Evolutionary conservation across 2,329 filamentous ascomycete species (phyloP), one percentile per base, ranked within the genome.

Genomic region (Neonectria neomacrospora): DNA sequence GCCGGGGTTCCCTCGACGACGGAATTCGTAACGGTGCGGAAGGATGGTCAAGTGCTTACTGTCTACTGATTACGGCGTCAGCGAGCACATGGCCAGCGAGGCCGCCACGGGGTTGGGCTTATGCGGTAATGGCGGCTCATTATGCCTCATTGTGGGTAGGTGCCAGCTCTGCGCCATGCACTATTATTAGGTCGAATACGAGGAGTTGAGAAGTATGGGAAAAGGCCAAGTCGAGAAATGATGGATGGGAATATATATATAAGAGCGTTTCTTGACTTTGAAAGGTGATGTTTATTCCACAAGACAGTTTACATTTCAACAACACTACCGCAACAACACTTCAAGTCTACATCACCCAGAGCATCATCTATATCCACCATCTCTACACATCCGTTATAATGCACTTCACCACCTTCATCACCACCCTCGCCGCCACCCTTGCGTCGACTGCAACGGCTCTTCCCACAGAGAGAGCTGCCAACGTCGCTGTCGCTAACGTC

Each of bases 131-230:
- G 18, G 23, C 5, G n/a, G 41, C n/a, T 18, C 20, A 7, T 57
- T 14, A 26, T 34, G 44, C 16, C 28, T 9, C 9, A 20, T 22
- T 14, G 54, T 37, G 23, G 9, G 52, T 12, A 28, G 10, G 48
- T 20, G 11, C 34, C 22, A 26, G 16, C 45, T 51, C 32, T 54
- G 28, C 39, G 34, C 28, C 37, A 30, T 41, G 32, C 42, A 12
- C 59, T 48, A 62, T 52, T 48, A 48, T 62, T 62, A 57, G 59
- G 34, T 12, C 8, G 20, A 47, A 57, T 53, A 57, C 59, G 47
- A 57, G 54, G 11, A n/a, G 6, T 52, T 18, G 20, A 28, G 37
- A 34, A 9, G 8, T n/a, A n/a, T 16, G 16, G 8, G 28, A n/a
- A 14, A 10, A 32, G 5, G 14, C 6, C 11, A 18, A 23, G 14